A percentile compares a stretch with the other conserved stretches of the same genome.
phyloP scores from a whole-genome alignment of 257 asterid species.

The Gentiana dahurica region DNA sequence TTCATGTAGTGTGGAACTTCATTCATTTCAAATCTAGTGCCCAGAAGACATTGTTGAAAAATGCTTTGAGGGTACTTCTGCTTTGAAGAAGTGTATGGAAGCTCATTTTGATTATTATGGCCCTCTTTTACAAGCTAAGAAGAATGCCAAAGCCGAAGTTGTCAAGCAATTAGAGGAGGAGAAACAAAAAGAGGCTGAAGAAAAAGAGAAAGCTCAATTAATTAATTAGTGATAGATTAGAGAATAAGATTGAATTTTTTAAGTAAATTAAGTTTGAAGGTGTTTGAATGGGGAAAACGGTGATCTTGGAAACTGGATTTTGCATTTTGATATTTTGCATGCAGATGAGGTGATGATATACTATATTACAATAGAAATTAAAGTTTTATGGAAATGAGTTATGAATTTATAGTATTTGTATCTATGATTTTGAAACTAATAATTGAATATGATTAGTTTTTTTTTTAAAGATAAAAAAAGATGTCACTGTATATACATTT shows the following conservation, averaged over 20 bases:
- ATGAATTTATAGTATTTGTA: constrained; percentile 22
- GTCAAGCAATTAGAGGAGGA: constrained; percentile 38
- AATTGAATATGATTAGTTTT: too few species aligned
- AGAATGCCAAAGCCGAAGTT: constrained; percentile 23
- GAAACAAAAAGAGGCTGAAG: constrained; percentile 13
- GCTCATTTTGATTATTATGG: constrained; percentile 61
- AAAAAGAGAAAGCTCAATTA: background rate
- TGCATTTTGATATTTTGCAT: constrained; percentile 10
- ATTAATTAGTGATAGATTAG: too few species aligned
- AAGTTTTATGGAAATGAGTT: constrained; percentile 12
- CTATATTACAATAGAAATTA: constrained; percentile 8
- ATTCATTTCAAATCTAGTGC: too few species aligned
- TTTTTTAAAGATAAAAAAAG: too few species aligned
- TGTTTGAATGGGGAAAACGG: too few species aligned
- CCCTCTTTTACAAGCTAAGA: constrained; percentile 48
- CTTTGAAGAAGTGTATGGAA: constrained; percentile 72
- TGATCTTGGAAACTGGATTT: background rate
- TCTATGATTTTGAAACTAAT: background rate
- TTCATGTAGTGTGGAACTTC: too few species aligned
- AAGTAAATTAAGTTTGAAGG: too few species aligned
- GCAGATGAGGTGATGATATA: constrained; percentile 9
- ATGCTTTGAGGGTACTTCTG: constrained; percentile 41
- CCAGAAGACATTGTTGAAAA: constrained; percentile 50
- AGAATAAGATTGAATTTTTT: too few species aligned
- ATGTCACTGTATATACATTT: too few species aligned